Conservation (phyloP, 2,329 filamentous ascomycete species). For the Fusarium sp. region DNA sequence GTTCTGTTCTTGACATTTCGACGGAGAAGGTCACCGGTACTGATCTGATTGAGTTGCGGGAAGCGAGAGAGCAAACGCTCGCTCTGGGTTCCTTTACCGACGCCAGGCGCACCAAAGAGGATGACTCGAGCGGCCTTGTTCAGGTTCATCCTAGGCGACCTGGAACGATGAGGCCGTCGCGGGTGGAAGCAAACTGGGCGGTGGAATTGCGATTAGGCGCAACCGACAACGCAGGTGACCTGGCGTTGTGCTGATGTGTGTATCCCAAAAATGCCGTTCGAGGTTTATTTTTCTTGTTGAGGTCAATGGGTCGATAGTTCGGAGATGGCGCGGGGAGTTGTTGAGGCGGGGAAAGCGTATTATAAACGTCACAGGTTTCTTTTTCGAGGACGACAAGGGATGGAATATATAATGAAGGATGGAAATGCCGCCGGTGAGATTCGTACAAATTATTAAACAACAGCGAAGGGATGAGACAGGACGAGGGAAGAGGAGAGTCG, state of each 20-base stretch:
- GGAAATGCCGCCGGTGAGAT: slow-evolving; percentile 1
- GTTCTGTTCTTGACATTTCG: slow-evolving; percentile 93
- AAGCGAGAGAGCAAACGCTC: slow-evolving; percentile 89
- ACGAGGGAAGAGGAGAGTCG: slow-evolving; percentile 7
- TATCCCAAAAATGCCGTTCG: slow-evolving; percentile 20
- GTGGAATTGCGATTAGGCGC: background rate
- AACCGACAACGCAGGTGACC: background rate
- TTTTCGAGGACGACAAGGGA: background rate
- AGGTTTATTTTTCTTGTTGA: slow-evolving; percentile 37
- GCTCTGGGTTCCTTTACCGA: slow-evolving; percentile 96
- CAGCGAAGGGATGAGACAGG: slow-evolving; percentile 19
- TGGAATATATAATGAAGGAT: background rate
- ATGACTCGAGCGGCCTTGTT: slow-evolving; percentile 90
- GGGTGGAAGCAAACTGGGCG: background rate
- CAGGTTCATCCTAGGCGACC: slow-evolving; percentile 69
- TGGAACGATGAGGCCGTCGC: slow-evolving; percentile 39
- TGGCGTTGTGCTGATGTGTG: background rate
- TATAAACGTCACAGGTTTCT: background rate
- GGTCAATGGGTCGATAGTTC: slow-evolving; percentile 29
- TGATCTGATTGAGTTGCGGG: slow-evolving; percentile 90
- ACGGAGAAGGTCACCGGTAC: slow-evolving; percentile 91
- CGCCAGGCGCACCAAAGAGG: slow-evolving; percentile 93
- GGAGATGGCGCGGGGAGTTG: slow-evolving; percentile 37
- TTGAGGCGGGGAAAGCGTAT: slow-evolving; percentile 23
- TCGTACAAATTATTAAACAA: slow-evolving; percentile 24